Evolutionary conservation across 306 rosid genomes (phyloP).

Genomic region (Rosa rugosa): DNA sequence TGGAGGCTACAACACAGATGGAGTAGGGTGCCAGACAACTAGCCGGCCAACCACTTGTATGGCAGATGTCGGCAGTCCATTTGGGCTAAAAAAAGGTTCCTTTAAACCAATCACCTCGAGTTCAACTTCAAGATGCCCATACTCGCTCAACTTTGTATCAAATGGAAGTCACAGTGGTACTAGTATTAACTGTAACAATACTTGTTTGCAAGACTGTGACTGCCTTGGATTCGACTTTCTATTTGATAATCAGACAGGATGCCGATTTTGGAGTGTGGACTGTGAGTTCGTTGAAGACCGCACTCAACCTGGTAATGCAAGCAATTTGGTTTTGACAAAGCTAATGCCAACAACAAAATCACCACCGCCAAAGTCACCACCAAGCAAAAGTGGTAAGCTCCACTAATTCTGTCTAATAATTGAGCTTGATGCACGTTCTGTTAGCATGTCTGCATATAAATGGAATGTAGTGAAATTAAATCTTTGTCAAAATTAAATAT

Average conservation of each 20-base stretch:
- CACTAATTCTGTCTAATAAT: not conserved
- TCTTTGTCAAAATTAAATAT: not conserved
- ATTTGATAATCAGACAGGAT: not conserved
- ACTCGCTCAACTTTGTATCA: constrained; percentile 2
- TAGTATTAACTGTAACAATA: not conserved
- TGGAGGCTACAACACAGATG: not conserved
- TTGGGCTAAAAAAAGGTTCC: not conserved
- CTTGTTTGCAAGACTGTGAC: constrained; percentile 2
- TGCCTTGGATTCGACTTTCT: not conserved
- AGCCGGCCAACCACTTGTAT: not conserved
- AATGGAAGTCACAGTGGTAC: not conserved
- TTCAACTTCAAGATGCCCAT: not conserved
- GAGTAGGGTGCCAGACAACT: constrained; percentile 6
- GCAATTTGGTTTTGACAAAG: not conserved
- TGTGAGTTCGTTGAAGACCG: not conserved
- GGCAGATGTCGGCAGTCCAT: not conserved
- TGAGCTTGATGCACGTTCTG: not conserved
- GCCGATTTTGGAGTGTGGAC: constrained; percentile 15
- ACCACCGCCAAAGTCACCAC: not conserved
- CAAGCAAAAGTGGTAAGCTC: not conserved
- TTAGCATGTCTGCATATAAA: not conserved
- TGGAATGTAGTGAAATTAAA: not conserved
- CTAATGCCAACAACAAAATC: not conserved
- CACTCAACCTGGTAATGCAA: not conserved
- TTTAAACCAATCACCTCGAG: not conserved